Evolutionary conservation across 208 protist species (phyloP).

Genomic region (Leishmania mexicana): DNA sequence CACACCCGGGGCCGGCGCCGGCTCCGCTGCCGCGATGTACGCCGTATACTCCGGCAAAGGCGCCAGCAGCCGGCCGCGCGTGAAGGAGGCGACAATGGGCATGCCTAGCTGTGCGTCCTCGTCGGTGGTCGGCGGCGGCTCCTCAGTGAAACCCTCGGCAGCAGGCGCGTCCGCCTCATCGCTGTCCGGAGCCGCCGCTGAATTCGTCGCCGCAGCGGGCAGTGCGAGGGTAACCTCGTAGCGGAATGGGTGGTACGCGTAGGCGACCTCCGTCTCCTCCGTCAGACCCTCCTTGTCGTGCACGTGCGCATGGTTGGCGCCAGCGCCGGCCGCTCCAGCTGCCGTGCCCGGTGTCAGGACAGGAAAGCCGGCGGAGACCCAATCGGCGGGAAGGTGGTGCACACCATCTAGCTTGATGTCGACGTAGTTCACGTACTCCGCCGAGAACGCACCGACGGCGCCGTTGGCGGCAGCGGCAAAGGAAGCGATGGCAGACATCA

Average conservation of each 20-base stretch:
- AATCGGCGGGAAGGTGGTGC: conserved; percentile 59
- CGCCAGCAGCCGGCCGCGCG: conserved; percentile 61
- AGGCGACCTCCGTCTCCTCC: conserved; percentile 36
- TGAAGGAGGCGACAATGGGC: conserved; percentile 34
- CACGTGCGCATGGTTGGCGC: conserved; percentile 5
- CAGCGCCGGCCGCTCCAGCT: neutral
- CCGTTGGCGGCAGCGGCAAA: neutral
- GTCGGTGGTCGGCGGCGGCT: conserved; percentile 1
- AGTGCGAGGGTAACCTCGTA: conserved; percentile 48
- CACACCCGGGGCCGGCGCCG: conserved; percentile 34
- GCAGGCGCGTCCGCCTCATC: neutral
- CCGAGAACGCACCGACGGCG: too few relatives aligned
- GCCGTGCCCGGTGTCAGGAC: conserved; percentile 7
- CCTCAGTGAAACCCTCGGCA: neutral
- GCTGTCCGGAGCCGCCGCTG: neutral
- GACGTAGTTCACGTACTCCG: conserved; percentile 69
- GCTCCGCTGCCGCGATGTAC: conserved; percentile 60
- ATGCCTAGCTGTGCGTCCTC: neutral
- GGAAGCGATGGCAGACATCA: neutral
- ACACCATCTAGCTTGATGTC: conserved; percentile 76
- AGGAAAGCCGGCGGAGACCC: conserved; percentile 39
- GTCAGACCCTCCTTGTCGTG: conserved; percentile 2
- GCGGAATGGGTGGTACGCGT: conserved; percentile 54
- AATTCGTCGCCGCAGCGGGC: neutral
- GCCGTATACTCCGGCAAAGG: conserved; percentile 48